Conservation (phyloP, 2,329 filamentous ascomycete species). For the Penicillium aurantiogriseum region DNA sequence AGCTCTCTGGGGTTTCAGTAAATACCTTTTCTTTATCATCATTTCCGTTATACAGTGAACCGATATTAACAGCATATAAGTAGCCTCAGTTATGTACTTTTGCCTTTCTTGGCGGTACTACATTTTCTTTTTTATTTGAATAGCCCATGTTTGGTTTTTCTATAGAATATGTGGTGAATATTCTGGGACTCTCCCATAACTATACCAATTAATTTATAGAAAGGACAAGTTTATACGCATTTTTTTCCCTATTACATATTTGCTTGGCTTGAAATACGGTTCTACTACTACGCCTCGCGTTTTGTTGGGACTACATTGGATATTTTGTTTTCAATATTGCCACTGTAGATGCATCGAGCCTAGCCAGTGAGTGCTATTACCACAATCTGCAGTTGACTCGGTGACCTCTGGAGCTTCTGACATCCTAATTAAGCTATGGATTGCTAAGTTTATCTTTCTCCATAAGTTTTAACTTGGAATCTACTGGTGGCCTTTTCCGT, state of each 20-base stretch:
- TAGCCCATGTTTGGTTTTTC: background rate
- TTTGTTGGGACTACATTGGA: background rate
- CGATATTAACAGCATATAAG: too few species aligned
- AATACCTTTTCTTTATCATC: background rate
- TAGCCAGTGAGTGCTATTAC: background rate
- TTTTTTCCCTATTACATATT: background rate
- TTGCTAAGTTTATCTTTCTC: background rate
- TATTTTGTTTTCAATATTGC: background rate
- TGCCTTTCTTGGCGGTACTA: background rate
- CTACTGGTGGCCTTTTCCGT: fast-evolving
- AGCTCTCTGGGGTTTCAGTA: background rate
- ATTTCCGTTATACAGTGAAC: background rate
- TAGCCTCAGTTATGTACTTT: too few species aligned
- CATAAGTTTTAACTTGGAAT: background rate
- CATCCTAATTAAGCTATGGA: background rate
- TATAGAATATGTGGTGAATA: background rate
- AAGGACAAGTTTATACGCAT: background rate
- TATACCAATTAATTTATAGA: background rate
- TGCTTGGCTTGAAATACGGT: background rate
- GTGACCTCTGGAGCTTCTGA: background rate
- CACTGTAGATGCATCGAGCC: background rate
- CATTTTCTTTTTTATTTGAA: background rate
- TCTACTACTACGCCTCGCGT: background rate
- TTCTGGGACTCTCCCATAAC: background rate
- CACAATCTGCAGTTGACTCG: background rate